Evolutionary conservation across 228 moss, liverwort and hornwort species (phyloP).

Genomic region (Sphagnum magellanicum): DNA sequence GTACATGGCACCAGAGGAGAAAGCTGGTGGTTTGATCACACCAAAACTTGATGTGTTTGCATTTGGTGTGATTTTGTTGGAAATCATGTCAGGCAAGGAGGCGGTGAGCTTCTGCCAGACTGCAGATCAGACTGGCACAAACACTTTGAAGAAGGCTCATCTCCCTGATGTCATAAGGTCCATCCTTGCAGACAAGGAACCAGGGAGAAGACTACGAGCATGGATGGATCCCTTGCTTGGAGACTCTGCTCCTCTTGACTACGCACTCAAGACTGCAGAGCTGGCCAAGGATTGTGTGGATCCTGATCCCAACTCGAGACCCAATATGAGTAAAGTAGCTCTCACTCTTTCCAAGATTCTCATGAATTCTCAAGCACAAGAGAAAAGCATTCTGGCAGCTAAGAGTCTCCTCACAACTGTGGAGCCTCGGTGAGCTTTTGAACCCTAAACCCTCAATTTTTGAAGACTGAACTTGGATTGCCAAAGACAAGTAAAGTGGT

Average conservation of each 20-base stretch:
- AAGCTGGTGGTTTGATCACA: slow-evolving; percentile 47
- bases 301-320: slow-evolving; percentile 42
- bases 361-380: slow-evolving; percentile 59
- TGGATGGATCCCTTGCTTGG: slow-evolving; percentile 83
- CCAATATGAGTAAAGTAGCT: slow-evolving; percentile 67
- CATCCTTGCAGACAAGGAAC: slow-evolving; percentile 47
- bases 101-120: slow-evolving; percentile 28
- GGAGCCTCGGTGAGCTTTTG: slow-evolving; percentile 51
- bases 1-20: slow-evolving; percentile 93
- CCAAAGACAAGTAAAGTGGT: slow-evolving; percentile 72
- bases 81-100: slow-evolving; percentile 76
- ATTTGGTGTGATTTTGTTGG: slow-evolving; percentile 78
- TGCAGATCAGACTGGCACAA: slow-evolving; percentile 23
- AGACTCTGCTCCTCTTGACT: slow-evolving; percentile 60
- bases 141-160: slow-evolving; percentile 46
- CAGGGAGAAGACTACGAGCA: slow-evolving; percentile 45
- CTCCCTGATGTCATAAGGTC: slow-evolving; percentile 52
- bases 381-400: slow-evolving; percentile 58
- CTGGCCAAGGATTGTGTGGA: slow-evolving; percentile 66
- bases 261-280: slow-evolving; percentile 52
- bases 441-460: no score
- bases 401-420: slow-evolving; percentile 63
- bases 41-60: slow-evolving; percentile 79
- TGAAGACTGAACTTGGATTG: no score
- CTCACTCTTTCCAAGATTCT: slow-evolving; percentile 53